Evolutionary conservation across 2,329 filamentous ascomycete species (phyloP), one percentile per base, ranked within the genome.

Genomic region (Hymenoscyphus salicellus): DNA sequence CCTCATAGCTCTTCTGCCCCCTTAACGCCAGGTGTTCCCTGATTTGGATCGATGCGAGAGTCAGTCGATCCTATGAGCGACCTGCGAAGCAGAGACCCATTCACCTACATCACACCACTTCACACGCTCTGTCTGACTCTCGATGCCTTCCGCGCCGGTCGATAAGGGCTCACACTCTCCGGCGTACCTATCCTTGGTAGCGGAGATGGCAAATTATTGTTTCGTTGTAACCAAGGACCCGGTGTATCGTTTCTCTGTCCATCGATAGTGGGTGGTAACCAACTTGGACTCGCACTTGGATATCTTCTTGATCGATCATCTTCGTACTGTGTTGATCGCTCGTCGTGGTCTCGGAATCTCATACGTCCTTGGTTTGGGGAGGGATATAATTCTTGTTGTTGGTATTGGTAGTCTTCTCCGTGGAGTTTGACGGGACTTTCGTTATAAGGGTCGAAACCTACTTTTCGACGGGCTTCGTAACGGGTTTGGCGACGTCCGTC

Each of bases 361-460:
- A 71, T 58, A 64, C 64, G 58, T 62, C 20, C 43, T n/a, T 10
- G 41, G 20, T n/a, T 30, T 4, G 60, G 60, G 10, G 60, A 61
- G 14, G 32, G n/a, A 17, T 55, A 61, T 8, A 8, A 6, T 11
- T 28, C 26, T 28, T 52, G 43, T 3, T 74, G 65, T 65, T 79
- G 75, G 62, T 84, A 83, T 58, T 87, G 81, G 69, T 89, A 89
- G n/a, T 87, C 86, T 72, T 90, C 88, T 1, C 86, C 86, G 20
- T 67, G 66, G 28, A 65, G 79, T 73, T 90, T 90, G 60, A 90
- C 79, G 0, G 88, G 88, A 63, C 85, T 88, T 73, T 91, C 88
- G 65, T 90, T 86, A 73, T 90, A 91, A 0, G 88, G 88, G 72
- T 91, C 88, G 76, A 89, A 91, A 14, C 88, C 88, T 0, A 91